Evolutionary conservation across 208 protist species (phyloP).

Genomic region (Leishmania tropica): DNA sequence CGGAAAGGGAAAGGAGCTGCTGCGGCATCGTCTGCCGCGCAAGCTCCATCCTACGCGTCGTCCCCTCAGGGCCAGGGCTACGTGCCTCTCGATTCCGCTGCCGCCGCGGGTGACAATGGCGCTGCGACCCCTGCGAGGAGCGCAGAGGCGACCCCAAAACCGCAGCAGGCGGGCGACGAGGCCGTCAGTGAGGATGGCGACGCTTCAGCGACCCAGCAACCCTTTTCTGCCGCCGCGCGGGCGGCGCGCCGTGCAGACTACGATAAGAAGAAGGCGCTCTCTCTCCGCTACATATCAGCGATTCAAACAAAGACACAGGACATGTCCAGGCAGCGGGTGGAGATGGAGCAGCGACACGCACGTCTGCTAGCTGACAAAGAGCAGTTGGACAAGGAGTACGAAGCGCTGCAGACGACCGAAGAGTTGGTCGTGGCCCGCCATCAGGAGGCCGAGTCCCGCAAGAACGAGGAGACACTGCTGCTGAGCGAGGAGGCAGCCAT

Average conservation of each 20-base stretch:
- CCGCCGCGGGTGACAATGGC: neutral
- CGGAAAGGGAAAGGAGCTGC: neutral
- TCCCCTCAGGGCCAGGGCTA: neutral
- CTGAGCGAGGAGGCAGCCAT: conserved; percentile 20
- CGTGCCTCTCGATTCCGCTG: neutral
- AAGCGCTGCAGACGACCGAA: conserved; percentile 44
- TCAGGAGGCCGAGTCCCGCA: conserved; percentile 22
- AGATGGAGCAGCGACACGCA: conserved; percentile 24
- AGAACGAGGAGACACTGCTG: conserved; percentile 21
- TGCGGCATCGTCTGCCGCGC: neutral
- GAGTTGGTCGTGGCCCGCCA: conserved; percentile 41
- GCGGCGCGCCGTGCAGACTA: conserved; percentile 24
- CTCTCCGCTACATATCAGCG: conserved; percentile 35
- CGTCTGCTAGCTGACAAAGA: conserved; percentile 30
- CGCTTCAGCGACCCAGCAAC: neutral
- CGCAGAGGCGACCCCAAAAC: neutral
- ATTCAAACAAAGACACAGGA: conserved; percentile 21
- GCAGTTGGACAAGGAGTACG: conserved; percentile 42
- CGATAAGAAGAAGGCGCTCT: conserved; percentile 34
- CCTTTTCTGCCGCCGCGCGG: conserved; percentile 1
- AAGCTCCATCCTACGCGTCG: too few relatives aligned
- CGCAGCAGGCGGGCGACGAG: too few relatives aligned
- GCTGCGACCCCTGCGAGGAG: neutral
- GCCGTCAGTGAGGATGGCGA: neutral
- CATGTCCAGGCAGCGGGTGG: conserved; percentile 14